phyloP scores from a whole-genome alignment of 2,329 filamentous ascomycete genomes.

The Verruconis gallopava region DNA sequence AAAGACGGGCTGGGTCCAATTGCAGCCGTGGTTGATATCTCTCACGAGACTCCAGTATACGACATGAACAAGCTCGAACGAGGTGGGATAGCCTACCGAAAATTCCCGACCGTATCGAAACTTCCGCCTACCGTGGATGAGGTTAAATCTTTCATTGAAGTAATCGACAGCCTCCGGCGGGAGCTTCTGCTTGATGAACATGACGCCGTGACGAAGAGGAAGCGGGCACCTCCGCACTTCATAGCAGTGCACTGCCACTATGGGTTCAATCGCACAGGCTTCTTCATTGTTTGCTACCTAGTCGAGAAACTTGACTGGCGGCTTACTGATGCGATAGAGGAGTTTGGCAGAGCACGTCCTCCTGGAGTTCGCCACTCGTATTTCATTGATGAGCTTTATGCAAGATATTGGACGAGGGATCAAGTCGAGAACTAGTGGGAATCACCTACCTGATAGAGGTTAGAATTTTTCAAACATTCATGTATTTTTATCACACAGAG shows the following conservation, averaged over 20 bases:
- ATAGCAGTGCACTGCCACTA: conserved; percentile 92
- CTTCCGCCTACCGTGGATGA: conserved; percentile 59
- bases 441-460: too few relatives aligned
- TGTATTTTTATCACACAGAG: too few relatives aligned
- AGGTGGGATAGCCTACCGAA: conserved; percentile 44
- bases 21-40: conserved; percentile 77
- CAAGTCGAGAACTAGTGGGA: too few relatives aligned
- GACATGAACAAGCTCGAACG: conserved; percentile 45
- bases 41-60: conserved; percentile 81
- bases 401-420: conserved; percentile 60
- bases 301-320: conserved; percentile 63
- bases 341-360: conserved; percentile 58
- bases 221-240: conserved; percentile 32
- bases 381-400: conserved; percentile 72
- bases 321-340: conserved; percentile 64
- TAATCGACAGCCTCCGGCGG: conserved; percentile 37
- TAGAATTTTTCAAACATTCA: too few relatives aligned
- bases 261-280: conserved; percentile 88
- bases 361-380: conserved; percentile 83
- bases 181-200: conserved; percentile 1
- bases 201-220: conserved; percentile 20
- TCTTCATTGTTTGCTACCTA: conserved; percentile 82
- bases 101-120: conserved; percentile 86
- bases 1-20: conserved; percentile 34
- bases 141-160: conserved; percentile 43